Evolutionary conservation across 2,329 filamentous ascomycete genomes (phyloP), one percentile per base, ranked within the genome.

Genomic region (Orbilia javanica): DNA sequence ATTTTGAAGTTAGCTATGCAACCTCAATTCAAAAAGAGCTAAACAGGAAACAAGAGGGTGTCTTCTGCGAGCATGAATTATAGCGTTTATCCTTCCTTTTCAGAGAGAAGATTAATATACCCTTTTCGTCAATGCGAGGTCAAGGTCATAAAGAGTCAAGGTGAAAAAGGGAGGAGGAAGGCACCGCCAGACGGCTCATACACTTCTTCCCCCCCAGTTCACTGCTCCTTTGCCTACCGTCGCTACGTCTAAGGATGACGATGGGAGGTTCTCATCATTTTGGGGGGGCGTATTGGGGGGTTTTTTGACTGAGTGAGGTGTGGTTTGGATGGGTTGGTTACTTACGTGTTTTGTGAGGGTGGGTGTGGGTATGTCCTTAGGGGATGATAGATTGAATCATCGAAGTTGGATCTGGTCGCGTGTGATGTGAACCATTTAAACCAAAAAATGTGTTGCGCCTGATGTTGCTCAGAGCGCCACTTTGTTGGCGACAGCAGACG

Each of bases 191-290:
- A 76, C 65, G 72, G 72, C 72, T 70, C 65, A 70, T 70, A 60
- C 52, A 46, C 22, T 27, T 15, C 22, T n/a, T n/a, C 20, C 4
- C 15, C 20, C 20, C 10, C 10, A 34, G 44, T 39, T 39, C 29
- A 31, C 46, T 50, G 27, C 50, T n/a, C n/a, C 18, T 55, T 44
- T 55, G 36, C 69, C 39, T 62, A 8, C 55, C 65, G 29, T 64
- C 72, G 74, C 74, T 78, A 66, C 67, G 74, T 55, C 74, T 78
- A 78, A 78, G 74, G 74, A 78, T 78, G 74, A 78, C 74, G 74
- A 78, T 78, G 50, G 73, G 44, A 8, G 22, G 6, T 78, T 78
- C 74, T 78, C 74, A 78, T 78, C 74, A 78, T 78, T 50, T 53
- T 50, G 27, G n/a, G 48, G 15, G 22, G 15, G 22, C n/a, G 44